phyloP scores from a whole-genome alignment of 192 early-diverging fungal genomes.

The Linnemannia exigua region DNA sequence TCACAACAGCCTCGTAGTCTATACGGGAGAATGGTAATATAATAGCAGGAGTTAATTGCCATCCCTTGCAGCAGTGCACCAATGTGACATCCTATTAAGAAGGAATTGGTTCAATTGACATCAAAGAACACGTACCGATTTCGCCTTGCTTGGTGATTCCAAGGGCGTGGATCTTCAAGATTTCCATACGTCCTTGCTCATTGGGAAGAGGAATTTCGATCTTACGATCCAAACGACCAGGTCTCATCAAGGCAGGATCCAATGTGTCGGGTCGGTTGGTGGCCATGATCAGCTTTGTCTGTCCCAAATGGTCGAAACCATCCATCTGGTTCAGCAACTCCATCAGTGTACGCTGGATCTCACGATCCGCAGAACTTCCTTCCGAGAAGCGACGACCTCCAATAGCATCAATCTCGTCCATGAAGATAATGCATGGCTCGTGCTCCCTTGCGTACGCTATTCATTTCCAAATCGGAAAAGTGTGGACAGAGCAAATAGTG shows the following conservation, averaged over 20 bases:
- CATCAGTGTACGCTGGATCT: slow-evolving; percentile 99
- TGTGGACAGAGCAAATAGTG: neutral
- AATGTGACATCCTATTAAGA: too few species aligned
- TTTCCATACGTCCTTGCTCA: slow-evolving; percentile 96
- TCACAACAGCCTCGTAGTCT: slow-evolving; percentile 99
- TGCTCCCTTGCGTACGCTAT: slow-evolving; percentile 96
- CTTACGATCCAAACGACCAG: slow-evolving; percentile 98
- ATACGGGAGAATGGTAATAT: neutral
- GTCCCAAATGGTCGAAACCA: slow-evolving; percentile 98
- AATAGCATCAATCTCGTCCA: slow-evolving; percentile 99
- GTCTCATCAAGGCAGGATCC: slow-evolving; percentile 97
- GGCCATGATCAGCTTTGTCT: slow-evolving; percentile 99
- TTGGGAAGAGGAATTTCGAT: slow-evolving; percentile 99
- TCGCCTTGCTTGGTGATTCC: slow-evolving; percentile 97
- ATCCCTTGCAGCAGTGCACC: neutral
- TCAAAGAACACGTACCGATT: slow-evolving; percentile 72
- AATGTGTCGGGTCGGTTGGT: slow-evolving; percentile 99
- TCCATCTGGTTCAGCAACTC: slow-evolving; percentile 99
- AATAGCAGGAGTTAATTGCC: neutral
- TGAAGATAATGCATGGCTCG: slow-evolving; percentile 99
- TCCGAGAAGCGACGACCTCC: slow-evolving; percentile 98
- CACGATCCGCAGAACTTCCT: slow-evolving; percentile 99
- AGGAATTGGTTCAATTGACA: too few species aligned
- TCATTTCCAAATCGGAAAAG: neutral
- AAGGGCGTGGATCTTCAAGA: slow-evolving; percentile 97